Base-by-base conservation (phyloP, 257 asterid species). In the Solanum raphanifolium region DNA sequence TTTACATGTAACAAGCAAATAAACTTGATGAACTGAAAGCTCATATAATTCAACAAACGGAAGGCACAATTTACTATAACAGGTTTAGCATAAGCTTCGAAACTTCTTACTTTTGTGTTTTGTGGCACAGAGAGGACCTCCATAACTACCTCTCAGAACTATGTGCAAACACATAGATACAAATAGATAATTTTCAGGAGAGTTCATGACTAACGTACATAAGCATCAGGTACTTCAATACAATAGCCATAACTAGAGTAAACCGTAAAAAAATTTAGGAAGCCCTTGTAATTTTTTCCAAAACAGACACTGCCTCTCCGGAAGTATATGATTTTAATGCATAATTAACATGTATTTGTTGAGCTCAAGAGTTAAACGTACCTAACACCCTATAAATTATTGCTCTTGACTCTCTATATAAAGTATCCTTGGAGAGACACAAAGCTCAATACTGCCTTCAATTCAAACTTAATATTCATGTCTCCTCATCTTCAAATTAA, bases 11-110 rank as follows among this genome's bases (percentile, higher is more conserved):
- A 87, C 60, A 55, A 78, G 34, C 36, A 21, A 46, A 55, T 86
- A 86, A 20, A 75, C 41, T 55, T 58, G 72, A 91, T 32, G 52
- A 81, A 88, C 72, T 89, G 68, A 69, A 74, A 89, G 73, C 88
- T 32, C 68, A 60, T 75, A 55, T 5, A 46, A 55, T 86, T 85
- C 13, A 21, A 86, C 48, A 62, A 73, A 75, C 31, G 74, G 86
- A 89, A 87, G 48, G 71, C 73, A 71, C 82, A 23, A 84, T 39
- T n/a, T 52, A 39, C 25, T 41, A 13, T 41, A 25, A 27, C 38
- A 79, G 65, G 38, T 27, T 43, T 43, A 76, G 35, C 60, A 38
- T 76, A 39, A n/a, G 55, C 58, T 11, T 75, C 31, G 5, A 78
- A 25, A 39, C 41, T 39, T 78, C n/a, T 41, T 38, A 76, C 20